Base-by-base conservation (phyloP, 257 asterid species). In the Primulina huaijiensis region DNA sequence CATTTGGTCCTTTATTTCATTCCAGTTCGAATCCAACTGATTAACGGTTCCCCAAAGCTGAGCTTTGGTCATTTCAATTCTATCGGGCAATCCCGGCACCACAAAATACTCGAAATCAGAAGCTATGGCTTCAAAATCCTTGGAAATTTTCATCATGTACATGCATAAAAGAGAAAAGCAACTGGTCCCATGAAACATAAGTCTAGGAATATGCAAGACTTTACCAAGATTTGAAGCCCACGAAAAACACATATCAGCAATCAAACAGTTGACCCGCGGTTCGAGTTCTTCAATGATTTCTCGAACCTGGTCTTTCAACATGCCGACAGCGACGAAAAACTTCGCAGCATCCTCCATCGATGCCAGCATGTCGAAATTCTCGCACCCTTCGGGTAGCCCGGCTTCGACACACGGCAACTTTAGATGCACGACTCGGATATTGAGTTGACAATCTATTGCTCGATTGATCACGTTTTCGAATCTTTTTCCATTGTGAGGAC, bases 381-480 rank as follows among this genome's bases (percentile, higher is more conserved):
- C 88, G 11, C 82, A 81, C n/a, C 86, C 84, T 69, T 77, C 74
- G 3, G 87, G 88, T 2, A 85, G 76, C 20, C 90, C 93, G 0
- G 21, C 79, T 70, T 82, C 82, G 0, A 16, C 75, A 8, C 66
- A 25, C 7, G 93, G 88, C 37, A 87, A 81, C 1, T 70, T 77
- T 12, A 85, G 74, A 30, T 73, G 71, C 10, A 76, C 21, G 17
- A 81, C 56, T 20, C 63, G 69, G 43, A 83, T 79, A 25, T 61
- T 23, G 11, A 75, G 74, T 10, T 76, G 81, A 3, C 79, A 73
- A 61, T 33, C 75, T 9, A 64, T 46, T 9, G 88, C 82, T n/a
- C 77, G 81, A 62, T 20, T 20, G 27, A 79, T 29, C 1, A 68
- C 52, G 0, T 70, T 40, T 62, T 74, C 40, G 35, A 76, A 77